Conservation (phyloP, 2,329 filamentous ascomycete species). For the Penicillium sp. region DNA sequence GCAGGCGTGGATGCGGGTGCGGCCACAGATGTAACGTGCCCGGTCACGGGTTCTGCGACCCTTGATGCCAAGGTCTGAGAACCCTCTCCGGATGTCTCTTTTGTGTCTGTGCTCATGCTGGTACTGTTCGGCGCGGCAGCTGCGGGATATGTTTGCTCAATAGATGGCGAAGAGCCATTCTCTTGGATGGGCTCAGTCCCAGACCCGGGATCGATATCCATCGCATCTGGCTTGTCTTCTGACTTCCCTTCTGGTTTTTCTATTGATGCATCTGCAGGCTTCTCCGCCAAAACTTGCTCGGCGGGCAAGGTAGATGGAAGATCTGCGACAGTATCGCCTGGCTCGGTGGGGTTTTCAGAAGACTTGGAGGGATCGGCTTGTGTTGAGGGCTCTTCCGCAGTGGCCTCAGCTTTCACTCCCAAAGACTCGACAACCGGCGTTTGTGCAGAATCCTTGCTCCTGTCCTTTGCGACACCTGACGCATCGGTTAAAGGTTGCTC, state of each 20-base stretch:
- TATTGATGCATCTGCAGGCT: not conserved
- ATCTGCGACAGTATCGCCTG: conserved; percentile 4
- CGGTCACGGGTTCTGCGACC: not conserved
- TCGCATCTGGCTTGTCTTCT: conserved; percentile 10
- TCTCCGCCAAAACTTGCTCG: not conserved
- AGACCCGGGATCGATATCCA: conserved; percentile 22
- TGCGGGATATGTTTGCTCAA: not conserved
- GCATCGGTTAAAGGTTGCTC: not conserved
- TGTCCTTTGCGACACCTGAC: not conserved
- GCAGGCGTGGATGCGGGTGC: conserved; percentile 4
- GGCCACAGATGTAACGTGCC: not conserved
- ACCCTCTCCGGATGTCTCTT: conserved; percentile 2
- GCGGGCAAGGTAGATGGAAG: not conserved
- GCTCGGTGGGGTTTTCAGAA: conserved; percentile 6
- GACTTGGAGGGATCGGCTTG: not conserved
- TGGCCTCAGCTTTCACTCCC: not conserved
- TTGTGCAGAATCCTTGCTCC: not conserved
- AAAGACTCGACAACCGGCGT: not conserved
- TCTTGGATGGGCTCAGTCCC: conserved; percentile 6
- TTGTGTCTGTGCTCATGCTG: conserved; percentile 7
- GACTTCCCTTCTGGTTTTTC: not conserved
- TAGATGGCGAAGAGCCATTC: not conserved
- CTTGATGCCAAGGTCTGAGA: conserved; percentile 1
- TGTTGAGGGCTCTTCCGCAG: not conserved
- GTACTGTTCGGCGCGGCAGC: not conserved